A percentile compares a stretch with the other conserved stretches of the same genome.
These are phyloP conservation scores for Aaosphaeria pasadenensis DNA, from an alignment of 2,329 filamentous ascomycete genomes.

Conservation along the genomic window DNA sequence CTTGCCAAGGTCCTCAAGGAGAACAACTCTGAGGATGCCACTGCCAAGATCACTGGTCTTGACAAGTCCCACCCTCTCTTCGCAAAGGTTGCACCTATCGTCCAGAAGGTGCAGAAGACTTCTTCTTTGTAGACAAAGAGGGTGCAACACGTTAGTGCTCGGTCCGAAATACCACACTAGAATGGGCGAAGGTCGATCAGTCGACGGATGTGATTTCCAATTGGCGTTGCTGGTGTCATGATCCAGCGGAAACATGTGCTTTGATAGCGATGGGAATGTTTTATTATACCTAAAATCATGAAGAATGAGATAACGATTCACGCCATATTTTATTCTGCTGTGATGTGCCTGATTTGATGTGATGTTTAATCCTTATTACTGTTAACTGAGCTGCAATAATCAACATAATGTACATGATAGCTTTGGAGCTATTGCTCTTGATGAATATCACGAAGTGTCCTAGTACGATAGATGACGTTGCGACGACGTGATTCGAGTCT, in stretches of 20 bases:
- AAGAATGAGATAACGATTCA: background rate
- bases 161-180: too few species aligned
- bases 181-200: too few species aligned
- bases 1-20: conserved; percentile 82
- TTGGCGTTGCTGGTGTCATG: too few species aligned
- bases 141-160: background rate
- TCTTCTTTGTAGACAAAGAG: background rate
- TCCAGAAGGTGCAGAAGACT: conserved; percentile 72
- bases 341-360: too few species aligned
- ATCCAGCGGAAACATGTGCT: too few species aligned
- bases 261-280: too few species aligned
- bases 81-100: conserved; percentile 69
- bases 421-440: background rate
- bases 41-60: conserved; percentile 78
- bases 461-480: background rate
- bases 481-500: too few species aligned
- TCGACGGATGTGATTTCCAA: too few species aligned
- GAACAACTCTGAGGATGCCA: conserved; percentile 69
- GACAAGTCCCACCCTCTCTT: conserved; percentile 75
- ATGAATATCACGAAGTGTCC: background rate
- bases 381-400: background rate
- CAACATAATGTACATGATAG: background rate
- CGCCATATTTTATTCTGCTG: background rate
- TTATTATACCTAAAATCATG: background rate
- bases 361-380: background rate